A percentile compares a stretch with the other conserved stretches of the same genome.
These are phyloP conservation scores for Barnettozyma wickerhamii DNA, from an alignment of 805 yeast genomes.

Conservation along the genomic window DNA sequence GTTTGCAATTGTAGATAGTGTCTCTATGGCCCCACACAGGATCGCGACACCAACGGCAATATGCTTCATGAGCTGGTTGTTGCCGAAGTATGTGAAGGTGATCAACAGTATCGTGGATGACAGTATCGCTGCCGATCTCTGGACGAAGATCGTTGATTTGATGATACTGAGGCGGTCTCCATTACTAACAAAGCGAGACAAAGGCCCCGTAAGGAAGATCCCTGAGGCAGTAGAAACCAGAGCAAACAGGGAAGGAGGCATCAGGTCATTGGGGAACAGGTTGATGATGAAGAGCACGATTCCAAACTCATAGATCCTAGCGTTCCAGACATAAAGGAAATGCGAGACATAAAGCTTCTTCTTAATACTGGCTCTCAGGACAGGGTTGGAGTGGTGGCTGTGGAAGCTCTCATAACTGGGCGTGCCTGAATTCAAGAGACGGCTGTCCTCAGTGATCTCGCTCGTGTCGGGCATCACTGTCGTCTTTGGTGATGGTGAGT, in stretches of 20 bases:
- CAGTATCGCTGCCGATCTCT: constrained; percentile 18
- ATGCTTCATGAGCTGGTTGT: constrained; percentile 8
- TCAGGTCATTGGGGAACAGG: constrained; percentile 30
- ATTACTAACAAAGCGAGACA: constrained; percentile 29
- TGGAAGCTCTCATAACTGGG: too few species aligned
- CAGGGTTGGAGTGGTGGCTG: neutral
- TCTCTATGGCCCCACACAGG: constrained; percentile 31
- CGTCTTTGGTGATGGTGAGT: too few species aligned
- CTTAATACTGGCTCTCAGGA: neutral
- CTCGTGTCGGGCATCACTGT: neutral
- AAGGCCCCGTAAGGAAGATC: constrained; percentile 24
- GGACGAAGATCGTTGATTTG: constrained; percentile 28
- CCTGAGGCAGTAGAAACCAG: constrained; percentile 27
- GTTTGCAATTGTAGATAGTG: constrained; percentile 30
- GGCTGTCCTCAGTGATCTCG: neutral
- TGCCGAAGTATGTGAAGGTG: constrained; percentile 11
- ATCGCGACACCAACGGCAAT: constrained; percentile 20
- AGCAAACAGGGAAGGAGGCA: constrained; percentile 34
- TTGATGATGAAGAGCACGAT: constrained; percentile 32
- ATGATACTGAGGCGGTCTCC: constrained; percentile 28
- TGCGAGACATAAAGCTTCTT: constrained; percentile 28
- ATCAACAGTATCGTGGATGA: constrained; percentile 12
- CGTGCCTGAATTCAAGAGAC: too few species aligned
- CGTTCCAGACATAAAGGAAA: constrained; percentile 35
- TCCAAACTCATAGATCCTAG: constrained; percentile 36